These are phyloP conservation scores for Pseudogymnoascus sp. DNA, from an alignment of 2,329 filamentous ascomycete species.

Conservation along the genomic window DNA sequence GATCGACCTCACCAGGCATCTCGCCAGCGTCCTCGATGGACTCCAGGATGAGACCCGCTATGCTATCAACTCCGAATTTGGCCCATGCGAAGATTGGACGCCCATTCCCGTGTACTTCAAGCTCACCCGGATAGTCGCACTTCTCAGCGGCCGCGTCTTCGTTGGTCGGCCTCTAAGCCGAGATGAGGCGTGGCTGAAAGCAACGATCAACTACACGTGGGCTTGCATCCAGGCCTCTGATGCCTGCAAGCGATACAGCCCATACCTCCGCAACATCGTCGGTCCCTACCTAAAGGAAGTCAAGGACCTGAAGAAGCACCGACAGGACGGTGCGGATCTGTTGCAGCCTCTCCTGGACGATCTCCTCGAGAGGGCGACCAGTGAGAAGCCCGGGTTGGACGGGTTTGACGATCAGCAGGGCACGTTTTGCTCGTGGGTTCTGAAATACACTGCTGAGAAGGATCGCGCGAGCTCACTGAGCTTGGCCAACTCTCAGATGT, in stretches of 20 bases:
- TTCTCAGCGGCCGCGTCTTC: conserved; percentile 28
- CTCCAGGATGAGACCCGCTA: conserved; percentile 12
- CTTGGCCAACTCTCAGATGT: conserved; percentile 30
- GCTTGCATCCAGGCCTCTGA: conserved; percentile 14
- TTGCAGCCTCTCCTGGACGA: conserved; percentile 15
- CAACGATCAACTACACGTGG: conserved; percentile 17
- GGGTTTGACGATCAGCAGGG: conserved; percentile 14
- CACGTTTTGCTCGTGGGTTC: conserved; percentile 16
- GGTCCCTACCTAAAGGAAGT: conserved; percentile 14
- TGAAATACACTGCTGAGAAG: conserved; percentile 14
- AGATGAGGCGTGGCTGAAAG: conserved; percentile 21
- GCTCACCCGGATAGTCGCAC: conserved; percentile 31
- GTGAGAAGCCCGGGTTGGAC: neutral
- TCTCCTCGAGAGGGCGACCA: neutral
- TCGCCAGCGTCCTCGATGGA: conserved; percentile 9
- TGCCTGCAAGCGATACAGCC: conserved; percentile 16
- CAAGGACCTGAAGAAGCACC: conserved; percentile 13
- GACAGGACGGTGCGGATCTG: conserved; percentile 11
- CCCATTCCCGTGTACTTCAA: conserved; percentile 22
- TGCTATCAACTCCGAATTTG: conserved; percentile 11
- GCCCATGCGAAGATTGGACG: conserved; percentile 26
- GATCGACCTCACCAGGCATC: conserved; percentile 13
- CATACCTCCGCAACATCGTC: conserved; percentile 12
- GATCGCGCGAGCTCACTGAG: neutral
- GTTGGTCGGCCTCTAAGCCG: conserved; percentile 20